Evolutionary conservation across 768 basidiomycete species (phyloP), one percentile per base, ranked within the genome.

Genomic region (Rhodosporidiobolus odoratus): DNA sequence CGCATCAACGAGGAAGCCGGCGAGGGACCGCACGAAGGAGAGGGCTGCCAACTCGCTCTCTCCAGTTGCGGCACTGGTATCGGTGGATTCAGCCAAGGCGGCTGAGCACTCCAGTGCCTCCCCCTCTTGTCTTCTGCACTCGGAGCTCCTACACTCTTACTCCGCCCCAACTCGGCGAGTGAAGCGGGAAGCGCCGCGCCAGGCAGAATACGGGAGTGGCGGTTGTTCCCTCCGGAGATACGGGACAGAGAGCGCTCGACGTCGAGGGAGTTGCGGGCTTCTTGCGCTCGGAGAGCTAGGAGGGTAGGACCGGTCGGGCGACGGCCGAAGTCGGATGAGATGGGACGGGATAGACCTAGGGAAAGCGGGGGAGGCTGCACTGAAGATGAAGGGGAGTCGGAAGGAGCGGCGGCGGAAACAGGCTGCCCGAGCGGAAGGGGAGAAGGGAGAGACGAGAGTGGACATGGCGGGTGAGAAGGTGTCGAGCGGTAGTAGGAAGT

Each of bases 241-340:
- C 43, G 43, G 43, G 43, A 45, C 38, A 43, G 21, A 53, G 40
- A 34, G 8, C 32, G 6, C 15, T 23, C 27, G 62, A 27, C 15
- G 7, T 56, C n/a, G 41, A 34, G 38, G 43, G 54, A 16, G 53
- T 34, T 21, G 40, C 41, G 63, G 35, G 15, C 32, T 45, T 32
- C 30, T n/a, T 25, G 43, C 8, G 35, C 43, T 38, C 8, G 53
- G 8, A 65, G 43, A 4, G 54, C 34, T 16, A 54, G 56, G 30
- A 65, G 56, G 3, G 54, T 35, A 21, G 63, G 63, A 6, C 40
- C 63, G 27, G 27, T 10, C 4, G 30, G 30, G 5, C 41, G 30
- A 25, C 63, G 38, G 32, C 54, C 30, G 41, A 65, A 65, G 37
- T 65, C 63, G 54, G 63, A 57, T 5, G 65, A 66, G 45, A 66